Evolutionary conservation across 257 asterid genomes (phyloP).

Genomic region (Gentiana macrophylla): DNA sequence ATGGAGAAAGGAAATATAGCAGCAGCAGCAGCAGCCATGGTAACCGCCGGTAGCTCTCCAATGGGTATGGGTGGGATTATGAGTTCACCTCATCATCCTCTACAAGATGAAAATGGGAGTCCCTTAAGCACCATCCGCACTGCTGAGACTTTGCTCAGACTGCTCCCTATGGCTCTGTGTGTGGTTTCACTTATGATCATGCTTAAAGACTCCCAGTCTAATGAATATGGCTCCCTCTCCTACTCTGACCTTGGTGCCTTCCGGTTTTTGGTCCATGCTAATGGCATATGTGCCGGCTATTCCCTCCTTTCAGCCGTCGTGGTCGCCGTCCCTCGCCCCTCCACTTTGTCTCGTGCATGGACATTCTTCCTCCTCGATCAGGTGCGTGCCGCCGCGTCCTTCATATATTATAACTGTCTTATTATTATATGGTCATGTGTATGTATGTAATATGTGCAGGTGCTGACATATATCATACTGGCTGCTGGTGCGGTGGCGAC

Average conservation of each 20-base stretch:
- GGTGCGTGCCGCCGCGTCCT: conserved; percentile 18
- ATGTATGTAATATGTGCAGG: conserved; percentile 22
- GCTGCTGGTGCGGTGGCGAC: conserved; percentile 65
- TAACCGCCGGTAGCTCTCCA: conserved; percentile 13
- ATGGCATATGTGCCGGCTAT: conserved; percentile 89
- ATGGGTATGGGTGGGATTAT: conserved; percentile 1
- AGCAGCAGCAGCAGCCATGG: not conserved
- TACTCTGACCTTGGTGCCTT: conserved; percentile 80
- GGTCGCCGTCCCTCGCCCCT: conserved; percentile 59
- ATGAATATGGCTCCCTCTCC: conserved; percentile 58
- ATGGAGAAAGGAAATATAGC: conserved; percentile 12
- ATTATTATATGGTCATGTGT: too few species aligned
- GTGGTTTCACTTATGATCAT: conserved; percentile 66
- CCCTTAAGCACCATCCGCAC: conserved; percentile 38
- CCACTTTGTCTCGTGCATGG: conserved; percentile 74
- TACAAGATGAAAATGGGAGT: conserved; percentile 28
- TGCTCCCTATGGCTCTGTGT: conserved; percentile 60
- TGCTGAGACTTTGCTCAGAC: conserved; percentile 72
- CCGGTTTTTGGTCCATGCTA: conserved; percentile 78
- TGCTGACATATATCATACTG: conserved; percentile 56
- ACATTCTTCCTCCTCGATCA: conserved; percentile 81
- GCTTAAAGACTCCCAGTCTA: conserved; percentile 71
- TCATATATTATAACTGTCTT: too few species aligned
- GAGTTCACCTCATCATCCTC: not conserved
- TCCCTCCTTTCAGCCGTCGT: conserved; percentile 77